These are phyloP conservation scores for Rhododendron mucronatum DNA, from an alignment of 148 eudicot species.

Conservation along the genomic window DNA sequence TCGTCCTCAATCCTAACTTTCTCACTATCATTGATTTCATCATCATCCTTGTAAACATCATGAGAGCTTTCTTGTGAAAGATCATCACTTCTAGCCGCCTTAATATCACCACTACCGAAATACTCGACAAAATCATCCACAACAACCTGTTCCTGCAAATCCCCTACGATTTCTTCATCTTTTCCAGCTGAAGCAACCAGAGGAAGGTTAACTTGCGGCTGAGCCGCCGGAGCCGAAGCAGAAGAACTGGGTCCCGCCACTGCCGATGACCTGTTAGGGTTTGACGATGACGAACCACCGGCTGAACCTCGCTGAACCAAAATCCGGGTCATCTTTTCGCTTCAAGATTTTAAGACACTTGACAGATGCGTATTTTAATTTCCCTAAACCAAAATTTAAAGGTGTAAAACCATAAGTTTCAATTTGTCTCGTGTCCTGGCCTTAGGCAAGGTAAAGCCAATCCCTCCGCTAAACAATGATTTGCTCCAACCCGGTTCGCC, in stretches of 20 bases:
- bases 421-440: slow-evolving; percentile 81
- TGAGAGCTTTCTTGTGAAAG: slow-evolving; percentile 17
- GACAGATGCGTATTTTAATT: neutral
- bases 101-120: slow-evolving; percentile 25
- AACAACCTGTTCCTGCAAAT: slow-evolving; percentile 40
- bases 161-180: slow-evolving; percentile 45
- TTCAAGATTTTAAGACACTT: slow-evolving; percentile 13
- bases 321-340: slow-evolving; percentile 67
- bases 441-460: slow-evolving; percentile 61
- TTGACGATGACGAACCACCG: slow-evolving; percentile 63
- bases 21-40: slow-evolving; percentile 32
- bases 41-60: slow-evolving; percentile 27
- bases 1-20: slow-evolving; percentile 27
- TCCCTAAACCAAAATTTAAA: slow-evolving; percentile 40
- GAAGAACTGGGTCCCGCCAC: slow-evolving; percentile 39
- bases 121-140: slow-evolving; percentile 35
- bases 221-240: slow-evolving; percentile 31
- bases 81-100: slow-evolving; percentile 30
- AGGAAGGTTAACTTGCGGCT: slow-evolving; percentile 25
- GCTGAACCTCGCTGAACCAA: slow-evolving; percentile 85
- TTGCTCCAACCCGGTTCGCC: slow-evolving; percentile 53
- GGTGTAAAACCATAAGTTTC: slow-evolving; percentile 31
- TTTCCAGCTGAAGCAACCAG: slow-evolving; percentile 31
- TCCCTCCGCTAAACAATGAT: slow-evolving; percentile 49
- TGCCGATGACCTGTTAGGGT: slow-evolving; percentile 39